Conservation (phyloP, 2,329 filamentous ascomycete genomes). For the Colletotrichum costaricense region DNA sequence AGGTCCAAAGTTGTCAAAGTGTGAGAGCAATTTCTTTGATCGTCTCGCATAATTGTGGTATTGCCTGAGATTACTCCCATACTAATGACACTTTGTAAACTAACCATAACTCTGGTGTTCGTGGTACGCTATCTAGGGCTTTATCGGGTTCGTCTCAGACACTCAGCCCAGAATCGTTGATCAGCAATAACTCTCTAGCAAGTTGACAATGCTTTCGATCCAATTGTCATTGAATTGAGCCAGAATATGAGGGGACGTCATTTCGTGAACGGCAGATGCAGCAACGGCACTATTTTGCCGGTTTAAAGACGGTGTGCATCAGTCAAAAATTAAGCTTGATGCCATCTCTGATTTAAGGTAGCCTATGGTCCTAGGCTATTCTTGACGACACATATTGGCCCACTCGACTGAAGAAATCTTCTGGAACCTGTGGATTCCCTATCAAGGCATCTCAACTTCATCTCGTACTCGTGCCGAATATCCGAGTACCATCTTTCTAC, state of each 20-base stretch:
- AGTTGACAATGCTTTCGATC: no score
- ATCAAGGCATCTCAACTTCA: background rate
- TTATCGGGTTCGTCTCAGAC: background rate
- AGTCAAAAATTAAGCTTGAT: constrained; percentile 19
- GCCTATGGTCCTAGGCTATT: constrained; percentile 1
- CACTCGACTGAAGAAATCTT: constrained; percentile 16
- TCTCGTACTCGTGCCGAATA: background rate
- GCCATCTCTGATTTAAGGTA: background rate
- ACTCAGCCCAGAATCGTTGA: background rate
- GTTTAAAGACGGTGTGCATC: background rate
- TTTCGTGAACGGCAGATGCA: background rate
- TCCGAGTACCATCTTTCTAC: background rate
- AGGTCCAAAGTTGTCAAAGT: background rate
- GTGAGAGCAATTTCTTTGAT: background rate
- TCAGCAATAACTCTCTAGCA: background rate
- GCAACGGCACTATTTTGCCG: background rate
- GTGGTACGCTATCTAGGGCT: background rate
- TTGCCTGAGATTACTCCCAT: background rate
- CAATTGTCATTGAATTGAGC: background rate
- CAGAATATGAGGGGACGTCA: background rate
- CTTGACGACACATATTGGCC: constrained; percentile 13
- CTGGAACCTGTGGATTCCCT: constrained; percentile 11
- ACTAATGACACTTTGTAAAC: background rate
- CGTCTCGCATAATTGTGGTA: background rate
- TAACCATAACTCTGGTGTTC: background rate